A percentile compares a stretch with the other conserved stretches of the same genome.
These are phyloP conservation scores for Breviolum minutum DNA, from an alignment of 73 alveolate genomes.

Conservation along the genomic window DNA sequence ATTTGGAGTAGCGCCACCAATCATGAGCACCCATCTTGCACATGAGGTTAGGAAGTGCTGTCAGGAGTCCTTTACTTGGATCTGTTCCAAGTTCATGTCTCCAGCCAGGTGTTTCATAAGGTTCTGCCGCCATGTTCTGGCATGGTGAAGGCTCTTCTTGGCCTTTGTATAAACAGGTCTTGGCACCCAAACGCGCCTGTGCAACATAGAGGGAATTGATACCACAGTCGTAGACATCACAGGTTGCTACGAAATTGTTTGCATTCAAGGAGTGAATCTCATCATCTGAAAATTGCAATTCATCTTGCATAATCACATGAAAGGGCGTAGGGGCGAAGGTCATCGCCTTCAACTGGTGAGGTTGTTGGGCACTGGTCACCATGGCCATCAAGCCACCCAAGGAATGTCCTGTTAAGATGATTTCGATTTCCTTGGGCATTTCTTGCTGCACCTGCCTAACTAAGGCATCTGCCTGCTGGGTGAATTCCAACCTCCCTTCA, in stretches of 20 bases:
- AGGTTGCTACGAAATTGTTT: slow-evolving; percentile 52
- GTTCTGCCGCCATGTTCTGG: slow-evolving; percentile 13
- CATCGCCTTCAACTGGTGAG: slow-evolving; percentile 51
- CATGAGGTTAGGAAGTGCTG: slow-evolving; percentile 21
- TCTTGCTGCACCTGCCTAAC: slow-evolving; percentile 33
- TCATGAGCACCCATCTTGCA: slow-evolving; percentile 57
- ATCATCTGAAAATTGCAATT: slow-evolving; percentile 1
- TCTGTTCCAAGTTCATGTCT: not conserved
- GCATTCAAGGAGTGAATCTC: slow-evolving; percentile 1
- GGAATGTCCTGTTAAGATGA: slow-evolving; percentile 66
- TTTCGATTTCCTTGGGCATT: not conserved
- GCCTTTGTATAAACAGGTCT: slow-evolving; percentile 42
- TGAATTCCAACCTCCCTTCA: slow-evolving; percentile 1
- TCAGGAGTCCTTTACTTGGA: not conserved
- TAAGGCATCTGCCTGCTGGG: slow-evolving; percentile 26
- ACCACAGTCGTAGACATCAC: slow-evolving; percentile 85
- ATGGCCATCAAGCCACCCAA: slow-evolving; percentile 74
- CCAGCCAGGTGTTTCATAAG: slow-evolving; percentile 16
- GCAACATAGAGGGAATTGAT: slow-evolving; percentile 52
- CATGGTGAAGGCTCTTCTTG: slow-evolving; percentile 49
- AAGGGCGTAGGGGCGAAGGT: slow-evolving; percentile 87
- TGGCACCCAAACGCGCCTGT: slow-evolving; percentile 72
- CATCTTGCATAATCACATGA: slow-evolving; percentile 47
- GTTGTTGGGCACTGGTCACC: slow-evolving; percentile 51
- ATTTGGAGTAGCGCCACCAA: slow-evolving; percentile 54